Percentiles rank a stretch among this genome's conserved stretches.
phyloP scores from a whole-genome alignment of 345 rosid species.

The Brassica incana region DNA sequence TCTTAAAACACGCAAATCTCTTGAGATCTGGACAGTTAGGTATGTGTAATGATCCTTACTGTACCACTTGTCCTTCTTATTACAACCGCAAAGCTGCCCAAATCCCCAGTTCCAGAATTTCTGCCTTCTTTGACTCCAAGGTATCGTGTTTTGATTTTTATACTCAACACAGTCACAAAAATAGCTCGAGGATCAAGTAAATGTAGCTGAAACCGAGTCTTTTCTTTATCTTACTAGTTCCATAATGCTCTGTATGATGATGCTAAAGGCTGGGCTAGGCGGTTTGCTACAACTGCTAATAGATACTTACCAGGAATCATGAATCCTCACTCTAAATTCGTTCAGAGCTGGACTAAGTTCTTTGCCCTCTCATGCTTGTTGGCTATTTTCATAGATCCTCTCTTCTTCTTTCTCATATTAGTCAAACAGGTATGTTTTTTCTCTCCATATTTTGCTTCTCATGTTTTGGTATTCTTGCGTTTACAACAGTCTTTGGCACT shows the following conservation, averaged over 20 bases:
- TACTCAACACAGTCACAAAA: background rate
- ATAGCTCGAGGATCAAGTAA: constrained; percentile 12
- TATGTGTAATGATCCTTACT: constrained; percentile 87
- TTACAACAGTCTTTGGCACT: background rate
- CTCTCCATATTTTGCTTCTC: background rate
- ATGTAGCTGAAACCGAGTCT: constrained; percentile 13
- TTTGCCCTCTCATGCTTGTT: constrained; percentile 43
- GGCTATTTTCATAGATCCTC: constrained; percentile 80
- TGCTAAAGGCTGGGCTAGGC: constrained; percentile 83
- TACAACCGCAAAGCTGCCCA: constrained; percentile 50
- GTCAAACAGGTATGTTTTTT: constrained; percentile 46
- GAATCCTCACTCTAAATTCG: constrained; percentile 75
- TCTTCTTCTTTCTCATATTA: constrained; percentile 73
- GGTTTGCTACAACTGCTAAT: constrained; percentile 43
- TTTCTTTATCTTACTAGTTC: constrained; percentile 45
- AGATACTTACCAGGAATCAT: constrained; percentile 59
- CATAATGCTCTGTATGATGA: constrained; percentile 70
- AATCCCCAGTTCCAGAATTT: constrained; percentile 42
- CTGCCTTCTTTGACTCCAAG: constrained; percentile 36
- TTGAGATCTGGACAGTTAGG: constrained; percentile 84
- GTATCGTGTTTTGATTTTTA: background rate
- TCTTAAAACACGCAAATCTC: constrained; percentile 62
- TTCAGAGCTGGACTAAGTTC: constrained; percentile 71
- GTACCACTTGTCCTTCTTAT: constrained; percentile 80
- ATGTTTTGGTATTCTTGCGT: background rate